Evolutionary conservation across 495 filamentous ascomycete species (phyloP).

Genomic region (Mycothermus thermophilus): DNA sequence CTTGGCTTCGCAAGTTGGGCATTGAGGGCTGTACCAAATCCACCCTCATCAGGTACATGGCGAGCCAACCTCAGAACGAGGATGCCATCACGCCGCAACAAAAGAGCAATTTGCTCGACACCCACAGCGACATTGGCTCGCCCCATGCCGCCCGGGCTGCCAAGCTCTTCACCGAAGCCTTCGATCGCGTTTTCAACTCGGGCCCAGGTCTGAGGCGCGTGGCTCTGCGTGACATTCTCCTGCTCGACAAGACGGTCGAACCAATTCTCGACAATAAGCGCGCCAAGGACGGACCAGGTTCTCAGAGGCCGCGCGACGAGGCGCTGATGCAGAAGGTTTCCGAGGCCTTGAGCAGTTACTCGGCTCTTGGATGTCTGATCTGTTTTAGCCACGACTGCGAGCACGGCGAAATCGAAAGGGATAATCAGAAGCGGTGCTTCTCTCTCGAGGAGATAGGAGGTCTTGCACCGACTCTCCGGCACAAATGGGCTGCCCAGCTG

Average conservation of each 20-base stretch:
- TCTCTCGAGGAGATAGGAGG: conserved; percentile 23
- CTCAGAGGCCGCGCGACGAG: conserved; percentile 12
- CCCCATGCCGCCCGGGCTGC: conserved; percentile 23
- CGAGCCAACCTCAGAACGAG: conserved; percentile 20
- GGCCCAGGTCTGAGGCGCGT: conserved; percentile 12
- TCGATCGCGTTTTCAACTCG: conserved; percentile 29
- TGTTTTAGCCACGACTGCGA: conserved; percentile 37
- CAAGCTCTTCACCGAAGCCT: conserved; percentile 29
- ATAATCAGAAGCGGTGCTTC: conserved; percentile 32
- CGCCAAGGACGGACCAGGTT: conserved; percentile 29
- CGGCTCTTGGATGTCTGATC: conserved; percentile 31
- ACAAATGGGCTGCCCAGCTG: conserved; percentile 16
- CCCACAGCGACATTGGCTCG: conserved; percentile 20
- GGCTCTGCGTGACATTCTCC: conserved; percentile 28
- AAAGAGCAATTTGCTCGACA: conserved; percentile 27
- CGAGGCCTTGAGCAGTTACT: conserved; percentile 28
- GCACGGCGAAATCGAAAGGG: conserved; percentile 34
- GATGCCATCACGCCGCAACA: conserved; percentile 33
- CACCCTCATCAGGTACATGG: conserved; percentile 31
- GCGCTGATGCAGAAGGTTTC: conserved; percentile 21
- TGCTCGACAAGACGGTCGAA: conserved; percentile 31
- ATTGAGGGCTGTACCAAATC: conserved; percentile 30
- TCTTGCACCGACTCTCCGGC: conserved; percentile 9
- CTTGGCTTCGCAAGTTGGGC: conserved; percentile 28
- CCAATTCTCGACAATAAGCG: conserved; percentile 31